Evolutionary conservation across 2,329 filamentous ascomycete genomes (phyloP).

Genomic region (Capronia coronata): DNA sequence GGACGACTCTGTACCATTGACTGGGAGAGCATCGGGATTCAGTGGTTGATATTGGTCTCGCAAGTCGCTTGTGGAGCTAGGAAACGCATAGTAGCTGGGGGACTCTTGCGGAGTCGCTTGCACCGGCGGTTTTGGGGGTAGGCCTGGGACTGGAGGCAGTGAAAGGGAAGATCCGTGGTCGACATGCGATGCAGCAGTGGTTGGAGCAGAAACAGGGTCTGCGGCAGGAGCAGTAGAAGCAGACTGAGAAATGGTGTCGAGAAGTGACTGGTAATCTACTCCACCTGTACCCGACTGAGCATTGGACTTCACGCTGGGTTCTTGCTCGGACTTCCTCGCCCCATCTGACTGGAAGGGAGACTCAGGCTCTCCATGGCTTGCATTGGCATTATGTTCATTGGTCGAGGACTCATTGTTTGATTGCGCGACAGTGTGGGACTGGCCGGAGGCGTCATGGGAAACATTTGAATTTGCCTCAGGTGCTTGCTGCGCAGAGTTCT

Average conservation of each 20-base stretch:
- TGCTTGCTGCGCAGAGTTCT: conserved; percentile 12
- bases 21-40: conserved; percentile 7
- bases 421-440: conserved; percentile 8
- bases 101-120: conserved; percentile 36
- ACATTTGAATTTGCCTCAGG: conserved; percentile 12
- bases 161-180: conserved; percentile 31
- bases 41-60: conserved; percentile 10
- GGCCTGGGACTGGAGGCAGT: conserved; percentile 34
- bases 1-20: conserved; percentile 10
- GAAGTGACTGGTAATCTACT: conserved; percentile 44
- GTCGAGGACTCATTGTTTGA: conserved; percentile 5
- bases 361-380: conserved; percentile 3
- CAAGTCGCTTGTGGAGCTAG: conserved; percentile 10
- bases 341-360: background rate
- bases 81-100: conserved; percentile 28
- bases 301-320: conserved; percentile 11
- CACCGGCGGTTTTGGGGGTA: conserved; percentile 42
- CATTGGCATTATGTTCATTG: conserved; percentile 10
- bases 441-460: conserved; percentile 2
- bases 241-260: conserved; percentile 43
- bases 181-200: conserved; percentile 29
- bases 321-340: conserved; percentile 9
- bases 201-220: conserved; percentile 28
- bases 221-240: conserved; percentile 31
- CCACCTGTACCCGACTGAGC: conserved; percentile 30